phyloP scores from a whole-genome alignment of 1,139 yeast species.

The Yamadazyma kanchanaburiensis region DNA sequence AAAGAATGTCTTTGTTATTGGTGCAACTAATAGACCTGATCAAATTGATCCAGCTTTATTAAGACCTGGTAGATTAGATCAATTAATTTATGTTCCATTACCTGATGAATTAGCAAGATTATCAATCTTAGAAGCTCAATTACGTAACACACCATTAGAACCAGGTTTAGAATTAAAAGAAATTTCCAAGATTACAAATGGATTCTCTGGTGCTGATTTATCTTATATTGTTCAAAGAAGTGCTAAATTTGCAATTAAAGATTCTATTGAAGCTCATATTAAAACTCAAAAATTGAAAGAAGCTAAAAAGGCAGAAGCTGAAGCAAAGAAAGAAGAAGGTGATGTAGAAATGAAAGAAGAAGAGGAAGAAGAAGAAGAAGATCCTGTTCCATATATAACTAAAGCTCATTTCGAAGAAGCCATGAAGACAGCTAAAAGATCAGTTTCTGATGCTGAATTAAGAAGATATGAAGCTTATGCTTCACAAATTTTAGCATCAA shows the following conservation, averaged over 20 bases:
- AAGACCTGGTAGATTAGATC: slow-evolving; percentile 99
- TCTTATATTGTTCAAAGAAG: slow-evolving; percentile 96
- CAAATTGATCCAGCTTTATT: slow-evolving; percentile 97
- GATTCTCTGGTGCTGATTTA: slow-evolving; percentile 99
- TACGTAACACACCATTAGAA: slow-evolving; percentile 97
- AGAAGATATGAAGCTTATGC: slow-evolving; percentile 99
- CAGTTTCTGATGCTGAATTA: slow-evolving; percentile 94
- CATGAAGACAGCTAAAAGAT: slow-evolving; percentile 97
- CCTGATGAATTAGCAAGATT: slow-evolving; percentile 95
- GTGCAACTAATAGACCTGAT: slow-evolving; percentile 99
- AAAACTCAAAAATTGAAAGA: slow-evolving; percentile 51
- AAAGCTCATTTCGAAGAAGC: slow-evolving; percentile 96
- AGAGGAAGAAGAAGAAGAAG: slow-evolving; percentile 66
- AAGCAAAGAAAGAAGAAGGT: slow-evolving; percentile 33
- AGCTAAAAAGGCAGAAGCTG: slow-evolving; percentile 16
- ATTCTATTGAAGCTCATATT: slow-evolving; percentile 85
- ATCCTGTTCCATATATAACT: slow-evolving; percentile 94
- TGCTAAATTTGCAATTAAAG: slow-evolving; percentile 98
- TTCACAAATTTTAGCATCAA: slow-evolving; percentile 91
- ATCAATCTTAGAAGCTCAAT: slow-evolving; percentile 91
- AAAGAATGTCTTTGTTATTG: slow-evolving; percentile 97
- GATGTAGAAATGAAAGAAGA: slow-evolving; percentile 62
- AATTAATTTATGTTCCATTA: slow-evolving; percentile 95
- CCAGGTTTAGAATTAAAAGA: slow-evolving; percentile 88
- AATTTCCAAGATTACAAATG: slow-evolving; percentile 90